Conservation (phyloP, 129 eudicot genomes). For the Pulicaria dysenterica region DNA sequence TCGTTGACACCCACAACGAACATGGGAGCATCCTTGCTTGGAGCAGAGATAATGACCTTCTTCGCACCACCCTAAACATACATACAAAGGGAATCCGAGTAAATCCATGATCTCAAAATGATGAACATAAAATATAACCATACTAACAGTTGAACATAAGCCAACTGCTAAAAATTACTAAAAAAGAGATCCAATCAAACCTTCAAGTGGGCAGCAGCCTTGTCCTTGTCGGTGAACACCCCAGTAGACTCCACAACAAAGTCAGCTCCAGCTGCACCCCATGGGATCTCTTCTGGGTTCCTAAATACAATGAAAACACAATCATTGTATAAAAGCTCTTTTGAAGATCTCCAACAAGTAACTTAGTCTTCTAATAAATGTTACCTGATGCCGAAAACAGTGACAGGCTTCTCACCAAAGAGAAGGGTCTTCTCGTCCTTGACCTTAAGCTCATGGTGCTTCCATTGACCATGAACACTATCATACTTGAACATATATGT, state of each 20-base stretch:
- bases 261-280: constrained; percentile 66
- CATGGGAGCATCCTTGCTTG: constrained; percentile 95
- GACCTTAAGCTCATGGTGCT: constrained; percentile 69
- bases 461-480: constrained; percentile 77
- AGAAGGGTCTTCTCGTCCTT: constrained; percentile 78
- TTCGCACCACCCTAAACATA: constrained; percentile 82
- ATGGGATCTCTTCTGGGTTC: constrained; percentile 74
- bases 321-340: background rate
- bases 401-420: constrained; percentile 65
- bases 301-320: constrained; percentile 27
- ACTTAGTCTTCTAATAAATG: constrained; percentile 9
- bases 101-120: background rate
- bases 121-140: no score
- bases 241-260: constrained; percentile 67
- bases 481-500: constrained; percentile 86
- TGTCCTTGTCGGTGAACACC: constrained; percentile 70
- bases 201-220: constrained; percentile 73
- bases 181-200: constrained; percentile 24
- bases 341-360: background rate
- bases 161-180: background rate
- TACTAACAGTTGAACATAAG: background rate
- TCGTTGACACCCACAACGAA: constrained; percentile 92
- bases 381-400: constrained; percentile 58
- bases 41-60: constrained; percentile 89
- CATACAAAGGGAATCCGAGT: background rate